Base-by-base conservation (phyloP, 1,284 basidiomycete species). In the Leccinum solheimii region DNA sequence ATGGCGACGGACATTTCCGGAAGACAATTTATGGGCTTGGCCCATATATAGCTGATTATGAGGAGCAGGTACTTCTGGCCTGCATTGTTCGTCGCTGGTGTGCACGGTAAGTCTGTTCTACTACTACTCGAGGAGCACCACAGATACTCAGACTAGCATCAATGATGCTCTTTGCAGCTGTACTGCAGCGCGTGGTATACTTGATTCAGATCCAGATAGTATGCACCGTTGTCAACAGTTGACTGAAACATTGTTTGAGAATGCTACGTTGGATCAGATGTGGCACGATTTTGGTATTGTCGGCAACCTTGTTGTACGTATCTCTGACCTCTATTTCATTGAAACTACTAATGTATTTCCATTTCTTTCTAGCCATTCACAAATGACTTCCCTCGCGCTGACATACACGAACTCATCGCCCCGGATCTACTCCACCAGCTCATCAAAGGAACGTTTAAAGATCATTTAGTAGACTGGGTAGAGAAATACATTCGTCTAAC, bases 281-380 rank as follows among this genome's bases (percentile, higher is more conserved):
- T 61, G 59, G 56, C 0, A 58, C 4, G 23, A 53, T n/a, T 58
- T 40, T 48, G 50, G 40, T 13, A 60, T 61, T n/a, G 27, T 61
- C 2, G 56, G 19, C 1, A 5, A 43, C 1, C 48, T 58, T 14
- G 11, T 60, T 0, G 49, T 58, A 36, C 13, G 38, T 60, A 58
- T 34, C 23, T 26, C 23, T 26, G 23, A 26, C 34, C 34, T 54
- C 4, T 57, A 45, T 23, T 34, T 10, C 4, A 27, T 11, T 3
- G 3, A 34, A 34, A 34, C 23, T 26, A 27, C 26, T 0, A 16
- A 51, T 11, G 5, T 11, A 6, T 26, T 26, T 26, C 23, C 23
- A 1, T 34, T 50, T 52, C 14, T 56, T 57, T 26, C 26, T 13
- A 62, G 61, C 54, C 61, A 5, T 62, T 62, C 5, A 62, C 49